phyloP scores from a whole-genome alignment of 768 basidiomycete genomes.

The Piloderma croceum region DNA sequence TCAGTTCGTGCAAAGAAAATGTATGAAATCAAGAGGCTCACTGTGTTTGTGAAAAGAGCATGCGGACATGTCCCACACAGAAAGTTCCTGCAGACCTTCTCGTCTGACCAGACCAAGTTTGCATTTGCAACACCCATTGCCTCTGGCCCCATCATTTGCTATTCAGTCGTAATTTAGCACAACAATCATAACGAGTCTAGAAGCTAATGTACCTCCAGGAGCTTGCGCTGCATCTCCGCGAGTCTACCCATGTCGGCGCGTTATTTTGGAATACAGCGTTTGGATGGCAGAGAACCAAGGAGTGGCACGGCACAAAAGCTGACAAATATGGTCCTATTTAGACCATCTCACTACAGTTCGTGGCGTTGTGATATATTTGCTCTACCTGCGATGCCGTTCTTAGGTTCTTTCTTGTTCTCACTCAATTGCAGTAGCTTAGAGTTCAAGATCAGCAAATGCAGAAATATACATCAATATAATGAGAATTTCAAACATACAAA shows the following conservation, averaged over 20 bases:
- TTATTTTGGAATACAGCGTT: not conserved
- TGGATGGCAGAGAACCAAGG: not conserved
- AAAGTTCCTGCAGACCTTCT: slow-evolving; percentile 98
- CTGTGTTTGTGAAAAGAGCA: slow-evolving; percentile 95
- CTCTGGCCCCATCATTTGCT: slow-evolving; percentile 99
- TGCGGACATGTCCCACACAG: slow-evolving; percentile 99
- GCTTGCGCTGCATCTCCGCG: slow-evolving; percentile 95
- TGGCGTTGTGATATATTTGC: not conserved
- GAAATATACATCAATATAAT: not conserved
- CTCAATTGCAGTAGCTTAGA: not conserved
- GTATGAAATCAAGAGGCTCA: slow-evolving; percentile 34
- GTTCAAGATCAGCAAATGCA: not conserved
- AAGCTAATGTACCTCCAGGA: slow-evolving; percentile 31
- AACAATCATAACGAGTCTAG: slow-evolving; percentile 1
- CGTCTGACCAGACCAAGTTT: slow-evolving; percentile 90
- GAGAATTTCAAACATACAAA: not conserved
- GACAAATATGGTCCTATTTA: not conserved
- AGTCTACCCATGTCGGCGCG: slow-evolving; percentile 75
- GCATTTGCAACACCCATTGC: slow-evolving; percentile 95
- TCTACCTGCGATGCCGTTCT: not conserved
- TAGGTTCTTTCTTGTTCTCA: not conserved
- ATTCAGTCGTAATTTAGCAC: slow-evolving; percentile 13
- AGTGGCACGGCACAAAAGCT: slow-evolving; percentile 11
- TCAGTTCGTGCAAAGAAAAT: not conserved
- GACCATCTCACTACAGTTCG: not conserved